Percentiles rank a stretch among this genome's conserved stretches.
Conservation (phyloP, 257 asterid species). For the Ophiorrhiza pumila region DNA sequence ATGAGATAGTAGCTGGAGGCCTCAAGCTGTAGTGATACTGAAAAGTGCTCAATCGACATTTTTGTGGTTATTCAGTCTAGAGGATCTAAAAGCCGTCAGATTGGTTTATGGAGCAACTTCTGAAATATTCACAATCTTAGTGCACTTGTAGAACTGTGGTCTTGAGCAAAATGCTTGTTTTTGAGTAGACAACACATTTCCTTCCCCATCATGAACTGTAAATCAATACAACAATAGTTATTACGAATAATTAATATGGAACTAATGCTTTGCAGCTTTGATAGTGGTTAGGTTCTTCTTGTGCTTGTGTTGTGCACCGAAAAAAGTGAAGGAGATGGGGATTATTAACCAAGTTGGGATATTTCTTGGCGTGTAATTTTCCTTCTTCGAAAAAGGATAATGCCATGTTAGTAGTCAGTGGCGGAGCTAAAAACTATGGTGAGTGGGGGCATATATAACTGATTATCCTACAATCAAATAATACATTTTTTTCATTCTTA, state of each 20-base stretch:
- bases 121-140: not conserved
- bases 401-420: not conserved
- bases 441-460: no score
- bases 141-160: not conserved
- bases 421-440: no score
- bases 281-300: not conserved
- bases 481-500: no score
- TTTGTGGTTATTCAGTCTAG: not conserved
- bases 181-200: not conserved
- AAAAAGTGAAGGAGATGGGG: not conserved
- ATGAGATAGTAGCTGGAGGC: not conserved
- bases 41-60: not conserved
- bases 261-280: not conserved
- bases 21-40: not conserved
- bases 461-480: no score
- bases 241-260: not conserved
- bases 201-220: not conserved
- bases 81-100: not conserved
- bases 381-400: not conserved
- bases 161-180: not conserved
- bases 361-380: not conserved
- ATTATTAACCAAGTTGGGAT: not conserved
- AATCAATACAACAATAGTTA: not conserved
- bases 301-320: not conserved
- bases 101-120: conserved; percentile 5